Evolutionary conservation across 1,284 basidiomycete species (phyloP).

Genomic region (Sanghuangporus baumii): DNA sequence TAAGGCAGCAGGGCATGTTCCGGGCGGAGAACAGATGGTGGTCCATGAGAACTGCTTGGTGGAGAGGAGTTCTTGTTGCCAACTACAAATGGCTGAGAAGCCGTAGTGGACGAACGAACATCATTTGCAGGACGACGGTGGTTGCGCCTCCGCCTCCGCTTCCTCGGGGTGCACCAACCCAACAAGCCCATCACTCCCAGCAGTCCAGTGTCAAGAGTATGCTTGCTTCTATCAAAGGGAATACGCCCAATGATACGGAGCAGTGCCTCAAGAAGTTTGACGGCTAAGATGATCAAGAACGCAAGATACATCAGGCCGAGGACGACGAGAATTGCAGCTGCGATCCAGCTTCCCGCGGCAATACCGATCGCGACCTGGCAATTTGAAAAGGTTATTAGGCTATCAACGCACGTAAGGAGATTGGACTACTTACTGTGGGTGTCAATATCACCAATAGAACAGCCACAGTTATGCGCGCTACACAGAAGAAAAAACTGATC

Average conservation of each 20-base stretch:
- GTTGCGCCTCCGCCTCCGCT: slow-evolving; percentile 34
- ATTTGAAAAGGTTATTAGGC: slow-evolving; percentile 18
- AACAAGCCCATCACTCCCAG: slow-evolving; percentile 75
- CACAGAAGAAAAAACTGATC: slow-evolving; percentile 87
- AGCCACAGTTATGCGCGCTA: slow-evolving; percentile 83
- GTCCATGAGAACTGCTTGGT: slow-evolving; percentile 40
- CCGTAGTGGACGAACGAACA: slow-evolving; percentile 11
- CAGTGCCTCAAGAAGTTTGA: slow-evolving; percentile 80
- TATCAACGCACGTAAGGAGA: slow-evolving; percentile 15
- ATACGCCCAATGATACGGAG: slow-evolving; percentile 77
- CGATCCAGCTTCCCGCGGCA: slow-evolving; percentile 83
- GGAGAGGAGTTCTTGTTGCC: slow-evolving; percentile 29
- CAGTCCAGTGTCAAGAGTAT: slow-evolving; percentile 77
- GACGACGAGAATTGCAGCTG: slow-evolving; percentile 87
- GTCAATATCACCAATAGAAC: slow-evolving; percentile 87
- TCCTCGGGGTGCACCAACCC: slow-evolving; percentile 65
- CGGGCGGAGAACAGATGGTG: slow-evolving; percentile 70
- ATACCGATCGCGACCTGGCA: slow-evolving; percentile 72
- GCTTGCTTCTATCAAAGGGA: slow-evolving; percentile 80
- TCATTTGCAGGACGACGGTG: slow-evolving; percentile 19
- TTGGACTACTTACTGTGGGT: slow-evolving; percentile 61
- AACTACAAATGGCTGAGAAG: slow-evolving; percentile 10
- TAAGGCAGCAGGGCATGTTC: slow-evolving; percentile 75
- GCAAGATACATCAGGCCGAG: slow-evolving; percentile 82
- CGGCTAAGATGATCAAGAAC: slow-evolving; percentile 72